Base-by-base conservation (phyloP, 108 stramenopile genomes). In the Cyclotella atomus region DNA sequence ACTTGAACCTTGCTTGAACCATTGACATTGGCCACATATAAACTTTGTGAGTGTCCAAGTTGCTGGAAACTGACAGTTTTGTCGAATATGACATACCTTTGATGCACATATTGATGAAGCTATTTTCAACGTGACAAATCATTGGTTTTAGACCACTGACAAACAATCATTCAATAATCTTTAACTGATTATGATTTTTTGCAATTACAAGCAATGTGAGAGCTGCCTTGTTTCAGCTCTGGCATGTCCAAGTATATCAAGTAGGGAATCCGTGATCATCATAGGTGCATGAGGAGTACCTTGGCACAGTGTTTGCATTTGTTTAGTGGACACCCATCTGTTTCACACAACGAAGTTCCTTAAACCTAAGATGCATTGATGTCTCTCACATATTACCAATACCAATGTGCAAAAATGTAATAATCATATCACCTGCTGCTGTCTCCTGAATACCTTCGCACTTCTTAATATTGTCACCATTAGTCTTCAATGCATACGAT, bases 371-470 rank as follows among this genome's bases (percentile, higher is more conserved):
- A 30, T 47, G 59, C n/a, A 44, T 74, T n/a, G 65, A 54, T n/a
- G 55, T 59, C 29, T 68, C 56, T 23, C 52, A 73, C 23, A 68
- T 0, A 1, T 74, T 47, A 9, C 23, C n/a, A n/a, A n/a, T n/a
- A n/a, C n/a, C 56, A 1, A 69, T 70, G 34, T 74, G 74, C 0
- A 66, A 44, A 46, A 74, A 68, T 16, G 59, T 57, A 2, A n/a
- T n/a, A n/a, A 69, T 21, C n/a, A 75, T 47, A 21, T 81, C 73
- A 30, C 79, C 79, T 21, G n/a, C 62, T 3, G 19, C 12, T 29
- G 74, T 74, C 12, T 64, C 50, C 3, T 73, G 66, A 21, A 73
- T 69, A 33, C 60, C 79, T 46, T 67, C 69, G 73, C 59, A 69
- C 35, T 81, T 66, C n/a, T n/a, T n/a, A n/a, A 81, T 10, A 7